Conservation (phyloP, 495 filamentous ascomycete species). For the Aspergillus campestris region DNA sequence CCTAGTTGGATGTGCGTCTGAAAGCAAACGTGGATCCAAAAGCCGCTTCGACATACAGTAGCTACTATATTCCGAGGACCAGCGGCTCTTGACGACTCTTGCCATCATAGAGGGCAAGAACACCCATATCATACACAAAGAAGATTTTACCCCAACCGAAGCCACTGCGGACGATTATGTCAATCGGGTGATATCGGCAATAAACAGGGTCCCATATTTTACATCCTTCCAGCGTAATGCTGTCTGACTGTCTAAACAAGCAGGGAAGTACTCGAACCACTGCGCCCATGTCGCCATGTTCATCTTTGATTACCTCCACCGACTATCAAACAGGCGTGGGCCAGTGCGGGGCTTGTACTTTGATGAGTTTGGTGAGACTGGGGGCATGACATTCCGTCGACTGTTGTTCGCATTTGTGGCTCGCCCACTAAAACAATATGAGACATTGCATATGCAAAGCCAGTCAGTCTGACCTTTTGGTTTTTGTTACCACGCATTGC, state of each 20-base stretch:
- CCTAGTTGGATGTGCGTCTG: too few species aligned
- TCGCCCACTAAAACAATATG: neutral
- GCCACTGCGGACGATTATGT: neutral
- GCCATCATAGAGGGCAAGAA: conserved; percentile 1
- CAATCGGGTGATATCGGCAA: neutral
- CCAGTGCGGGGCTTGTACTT: neutral
- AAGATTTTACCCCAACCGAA: neutral
- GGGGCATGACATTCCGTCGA: conserved; percentile 1
- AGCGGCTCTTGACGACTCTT: neutral
- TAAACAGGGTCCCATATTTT: neutral
- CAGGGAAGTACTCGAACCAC: neutral
- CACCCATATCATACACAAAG: neutral
- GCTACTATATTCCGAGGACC: neutral
- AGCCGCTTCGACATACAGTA: neutral
- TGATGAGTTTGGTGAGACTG: neutral
- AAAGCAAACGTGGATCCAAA: too few species aligned
- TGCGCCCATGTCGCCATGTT: neutral
- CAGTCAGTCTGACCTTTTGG: too few species aligned
- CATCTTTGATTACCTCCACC: neutral
- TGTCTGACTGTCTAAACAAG: conserved; percentile 1
- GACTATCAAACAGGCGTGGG: too few species aligned
- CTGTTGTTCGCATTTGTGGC: conserved; percentile 1
- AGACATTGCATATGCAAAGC: too few species aligned
- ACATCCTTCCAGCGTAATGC: neutral
- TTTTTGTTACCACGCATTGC: too few species aligned